Percentiles rank a stretch among this genome's conserved stretches.
phyloP scores from a whole-genome alignment of 1,284 basidiomycete species.

The Sanghuangporus sanghuang region DNA sequence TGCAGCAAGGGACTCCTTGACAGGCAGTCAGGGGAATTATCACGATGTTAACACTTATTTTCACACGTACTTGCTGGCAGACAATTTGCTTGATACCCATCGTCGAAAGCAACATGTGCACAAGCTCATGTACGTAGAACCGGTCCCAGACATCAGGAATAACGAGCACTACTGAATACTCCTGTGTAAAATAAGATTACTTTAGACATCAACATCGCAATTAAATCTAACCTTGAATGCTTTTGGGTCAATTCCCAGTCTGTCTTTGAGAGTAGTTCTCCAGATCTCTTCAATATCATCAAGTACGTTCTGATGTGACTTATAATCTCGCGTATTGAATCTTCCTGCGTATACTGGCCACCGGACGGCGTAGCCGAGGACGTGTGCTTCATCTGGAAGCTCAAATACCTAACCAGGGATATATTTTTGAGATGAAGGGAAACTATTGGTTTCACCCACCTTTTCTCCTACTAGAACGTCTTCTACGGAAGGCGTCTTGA shows the following conservation, averaged over 20 bases:
- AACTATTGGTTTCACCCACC: conserved; percentile 32
- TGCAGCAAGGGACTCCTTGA: conserved; percentile 88
- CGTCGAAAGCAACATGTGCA: conserved; percentile 68
- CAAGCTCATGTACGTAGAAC: conserved; percentile 77
- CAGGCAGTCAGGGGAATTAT: neutral
- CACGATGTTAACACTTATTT: neutral
- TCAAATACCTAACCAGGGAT: conserved; percentile 53
- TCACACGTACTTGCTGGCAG: conserved; percentile 68
- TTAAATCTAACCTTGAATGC: conserved; percentile 53
- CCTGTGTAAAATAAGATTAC: conserved; percentile 37
- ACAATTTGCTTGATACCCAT: conserved; percentile 93
- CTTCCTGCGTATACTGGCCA: conserved; percentile 75
- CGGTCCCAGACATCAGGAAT: conserved; percentile 92
- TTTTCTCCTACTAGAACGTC: conserved; percentile 64
- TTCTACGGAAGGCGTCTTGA: conserved; percentile 44
- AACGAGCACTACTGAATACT: conserved; percentile 84
- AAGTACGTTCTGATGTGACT: conserved; percentile 61
- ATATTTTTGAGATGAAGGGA: conserved; percentile 10
- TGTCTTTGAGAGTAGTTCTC: conserved; percentile 52
- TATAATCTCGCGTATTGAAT: conserved; percentile 80
- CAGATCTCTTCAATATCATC: conserved; percentile 78
- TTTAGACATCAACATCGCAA: neutral
- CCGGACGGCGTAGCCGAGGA: conserved; percentile 59
- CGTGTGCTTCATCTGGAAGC: conserved; percentile 59
- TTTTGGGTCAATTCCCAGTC: conserved; percentile 49